These are phyloP conservation scores for Dalechampia spathulata DNA, from an alignment of 441 rosid species.

Conservation along the genomic window DNA sequence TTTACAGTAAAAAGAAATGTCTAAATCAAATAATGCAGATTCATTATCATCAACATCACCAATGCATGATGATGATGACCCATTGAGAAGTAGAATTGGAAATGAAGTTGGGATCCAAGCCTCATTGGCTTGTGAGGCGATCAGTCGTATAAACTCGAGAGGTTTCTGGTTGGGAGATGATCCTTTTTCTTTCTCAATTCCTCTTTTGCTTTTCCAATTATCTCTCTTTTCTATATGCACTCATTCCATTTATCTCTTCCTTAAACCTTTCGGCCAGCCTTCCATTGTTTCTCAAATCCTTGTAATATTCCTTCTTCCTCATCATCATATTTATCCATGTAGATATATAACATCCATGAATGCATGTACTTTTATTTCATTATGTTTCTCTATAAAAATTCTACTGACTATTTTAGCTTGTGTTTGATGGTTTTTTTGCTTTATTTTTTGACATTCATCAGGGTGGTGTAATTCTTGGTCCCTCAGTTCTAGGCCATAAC, in stretches of 20 bases:
- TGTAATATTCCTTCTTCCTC: slow-evolving; percentile 16
- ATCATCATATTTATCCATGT: too few species aligned
- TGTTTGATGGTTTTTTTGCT: too few species aligned
- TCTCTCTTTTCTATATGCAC: slow-evolving; percentile 32
- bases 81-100: neutral
- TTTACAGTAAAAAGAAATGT: neutral
- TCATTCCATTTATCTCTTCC: slow-evolving; percentile 26
- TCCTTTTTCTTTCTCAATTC: slow-evolving; percentile 34
- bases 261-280: slow-evolving; percentile 40
- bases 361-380: too few species aligned
- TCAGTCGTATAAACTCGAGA: slow-evolving; percentile 22
- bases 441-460: slow-evolving; percentile 13
- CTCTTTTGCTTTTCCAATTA: slow-evolving; percentile 38
- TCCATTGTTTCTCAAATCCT: slow-evolving; percentile 42
- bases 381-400: too few species aligned
- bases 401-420: too few species aligned
- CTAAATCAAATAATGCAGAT: neutral
- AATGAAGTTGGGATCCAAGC: neutral
- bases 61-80: neutral
- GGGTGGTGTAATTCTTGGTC: slow-evolving; percentile 38
- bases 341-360: too few species aligned
- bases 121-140: slow-evolving; percentile 22
- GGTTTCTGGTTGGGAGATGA: slow-evolving; percentile 38
- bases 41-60: too few species aligned
- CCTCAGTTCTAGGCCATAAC: slow-evolving; percentile 30